Base-by-base conservation (phyloP, 805 yeast genomes). In the Metschnikowia cerradonensis region DNA sequence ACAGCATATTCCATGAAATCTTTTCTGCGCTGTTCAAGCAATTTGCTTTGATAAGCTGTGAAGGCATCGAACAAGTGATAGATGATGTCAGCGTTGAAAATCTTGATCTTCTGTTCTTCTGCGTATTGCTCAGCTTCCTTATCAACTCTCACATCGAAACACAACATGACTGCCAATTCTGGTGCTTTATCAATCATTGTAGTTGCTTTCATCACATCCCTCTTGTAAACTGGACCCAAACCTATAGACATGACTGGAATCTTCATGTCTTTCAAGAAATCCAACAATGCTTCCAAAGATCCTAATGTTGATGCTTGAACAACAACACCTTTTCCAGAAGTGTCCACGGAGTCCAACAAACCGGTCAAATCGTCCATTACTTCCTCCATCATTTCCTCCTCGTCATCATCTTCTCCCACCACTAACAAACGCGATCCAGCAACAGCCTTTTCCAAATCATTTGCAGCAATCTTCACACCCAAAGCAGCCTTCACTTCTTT, bases 61-160 rank as follows among this genome's bases (percentile, higher is more conserved):
- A 94, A 94, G 5, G 90, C 83, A 70, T 94, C 99, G 67, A 94
- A 94, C 77, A 94, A 78, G 68, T 94, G 99, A 71, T 94, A 94
- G 65, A 94, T 94, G 69, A 94, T 83, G 64, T 94, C 97, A 42
- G 99, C 99, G 64, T 87, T 88, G 83, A 94, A 94, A 58, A 94
- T 86, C 70, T 83, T 88, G 66, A 94, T 80, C 55, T 91, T 88
- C 64, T 92, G 92, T 68, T 94, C 97, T 55, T 81, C 86, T 45
- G 99, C 99, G 60, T 91, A 94, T 64, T 90, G 97, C 72, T 94
- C 97, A 47, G 99, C 99, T 71, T 94, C 99, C 70, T 88, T 92
- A 71, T 94, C 99, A 51, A 94, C 77, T 72, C 87, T 90, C 50
- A 94, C 99, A 78, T 94, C 99, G 72, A 94, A 94, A 81, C 98